A percentile compares a stretch with the other conserved stretches of the same genome.
Evolutionary conservation across 345 rosid genomes (phyloP).

Genomic region (Camelina neglecta): DNA sequence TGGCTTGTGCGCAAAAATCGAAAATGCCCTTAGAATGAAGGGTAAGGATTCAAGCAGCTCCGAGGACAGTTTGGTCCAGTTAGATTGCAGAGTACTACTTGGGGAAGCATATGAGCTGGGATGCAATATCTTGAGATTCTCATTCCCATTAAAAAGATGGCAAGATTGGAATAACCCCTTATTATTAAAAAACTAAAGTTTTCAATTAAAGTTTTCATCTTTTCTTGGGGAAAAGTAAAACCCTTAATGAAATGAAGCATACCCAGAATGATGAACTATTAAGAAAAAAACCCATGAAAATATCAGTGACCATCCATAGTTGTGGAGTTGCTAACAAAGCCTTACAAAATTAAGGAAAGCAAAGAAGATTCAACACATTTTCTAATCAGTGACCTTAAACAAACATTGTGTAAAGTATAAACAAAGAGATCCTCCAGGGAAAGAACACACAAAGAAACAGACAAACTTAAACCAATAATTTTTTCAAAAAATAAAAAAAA

Average conservation of each 20-base stretch:
- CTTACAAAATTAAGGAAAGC: no score
- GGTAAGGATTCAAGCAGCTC: not conserved
- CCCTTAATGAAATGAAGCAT: slow-evolving; percentile 15
- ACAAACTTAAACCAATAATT: slow-evolving; percentile 7
- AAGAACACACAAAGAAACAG: slow-evolving; percentile 37
- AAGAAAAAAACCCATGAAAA: not conserved
- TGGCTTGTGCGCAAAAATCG: not conserved
- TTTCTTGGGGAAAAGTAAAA: slow-evolving; percentile 2
- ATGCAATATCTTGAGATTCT: slow-evolving; percentile 48
- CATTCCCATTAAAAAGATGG: slow-evolving; percentile 40
- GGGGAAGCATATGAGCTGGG: slow-evolving; percentile 46
- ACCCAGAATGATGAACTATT: slow-evolving; percentile 30
- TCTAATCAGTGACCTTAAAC: slow-evolving; percentile 1
- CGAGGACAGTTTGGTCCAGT: slow-evolving; percentile 30
- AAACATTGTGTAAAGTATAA: slow-evolving; percentile 10
- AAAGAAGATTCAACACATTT: not conserved
- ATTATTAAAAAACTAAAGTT: not conserved
- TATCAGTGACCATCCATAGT: no score
- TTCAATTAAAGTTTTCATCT: slow-evolving; percentile 26
- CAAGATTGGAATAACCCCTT: not conserved
- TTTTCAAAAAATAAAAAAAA: slow-evolving; percentile 10
- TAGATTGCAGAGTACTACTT: slow-evolving; percentile 28
- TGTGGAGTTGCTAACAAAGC: no score
- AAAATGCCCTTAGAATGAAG: slow-evolving; percentile 13
- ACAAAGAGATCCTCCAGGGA: slow-evolving; percentile 20